Evolutionary conservation across 306 rosid species (phyloP).

Genomic region (Malus domestica): DNA sequence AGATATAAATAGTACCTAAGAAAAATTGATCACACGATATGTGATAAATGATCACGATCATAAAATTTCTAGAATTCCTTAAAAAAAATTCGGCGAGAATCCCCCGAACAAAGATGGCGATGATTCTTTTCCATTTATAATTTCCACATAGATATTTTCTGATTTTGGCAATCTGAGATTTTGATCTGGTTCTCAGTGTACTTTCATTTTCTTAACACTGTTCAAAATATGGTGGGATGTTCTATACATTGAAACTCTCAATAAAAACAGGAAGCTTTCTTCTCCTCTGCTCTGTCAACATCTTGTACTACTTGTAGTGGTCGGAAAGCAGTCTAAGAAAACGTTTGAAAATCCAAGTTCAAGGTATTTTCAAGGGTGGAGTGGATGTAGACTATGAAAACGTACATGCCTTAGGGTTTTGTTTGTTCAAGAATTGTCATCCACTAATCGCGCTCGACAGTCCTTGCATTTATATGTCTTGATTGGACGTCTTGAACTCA

Average conservation of each 20-base stretch:
- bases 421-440: slow-evolving; percentile 26
- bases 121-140: neutral
- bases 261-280: slow-evolving; percentile 35
- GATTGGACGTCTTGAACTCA: neutral
- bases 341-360: slow-evolving; percentile 27
- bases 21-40: no score
- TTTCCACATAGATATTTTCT: neutral
- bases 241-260: slow-evolving; percentile 36
- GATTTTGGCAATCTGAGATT: neutral
- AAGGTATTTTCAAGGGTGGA: slow-evolving; percentile 27
- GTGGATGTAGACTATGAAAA: slow-evolving; percentile 26
- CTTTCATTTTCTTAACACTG: slow-evolving; percentile 30
- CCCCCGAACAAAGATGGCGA: no score
- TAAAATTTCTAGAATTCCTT: fast-evolving
- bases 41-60: fast-evolving
- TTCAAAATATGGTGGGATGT: slow-evolving; percentile 15
- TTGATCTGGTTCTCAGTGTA: slow-evolving; percentile 5
- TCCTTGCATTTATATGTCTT: slow-evolving; percentile 15
- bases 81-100: no score
- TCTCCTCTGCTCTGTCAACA: slow-evolving; percentile 37
- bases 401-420: slow-evolving; percentile 18
- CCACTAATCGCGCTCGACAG: slow-evolving; percentile 21
- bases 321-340: neutral
- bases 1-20: no score
- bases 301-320: slow-evolving; percentile 19